A percentile compares a stretch with the other conserved stretches of the same genome.
phyloP scores from a whole-genome alignment of 768 basidiomycete species.

The Suillus occidentalis region DNA sequence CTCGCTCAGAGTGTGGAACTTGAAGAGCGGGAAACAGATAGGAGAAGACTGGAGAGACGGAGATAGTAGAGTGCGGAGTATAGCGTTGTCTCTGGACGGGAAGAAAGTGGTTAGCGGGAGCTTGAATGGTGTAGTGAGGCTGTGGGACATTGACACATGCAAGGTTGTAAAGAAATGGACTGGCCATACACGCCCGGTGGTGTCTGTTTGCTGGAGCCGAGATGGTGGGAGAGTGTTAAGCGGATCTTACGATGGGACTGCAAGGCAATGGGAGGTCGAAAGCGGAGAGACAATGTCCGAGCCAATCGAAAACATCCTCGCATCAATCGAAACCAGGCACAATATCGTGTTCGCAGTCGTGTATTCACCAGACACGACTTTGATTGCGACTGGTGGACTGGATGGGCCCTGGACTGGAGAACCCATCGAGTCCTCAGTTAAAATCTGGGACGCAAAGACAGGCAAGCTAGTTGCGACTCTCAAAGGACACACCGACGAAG shows the following conservation, averaged over 20 bases:
- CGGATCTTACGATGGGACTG: background rate
- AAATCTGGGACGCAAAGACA: background rate
- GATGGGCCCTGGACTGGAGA: no score
- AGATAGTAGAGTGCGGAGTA: background rate
- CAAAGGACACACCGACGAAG: background rate
- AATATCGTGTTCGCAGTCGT: fast-evolving
- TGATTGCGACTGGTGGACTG: background rate
- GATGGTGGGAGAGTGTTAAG: no score
- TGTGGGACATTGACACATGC: background rate
- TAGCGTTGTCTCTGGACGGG: background rate
- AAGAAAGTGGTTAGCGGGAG: background rate
- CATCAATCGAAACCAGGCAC: background rate
- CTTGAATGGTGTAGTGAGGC: background rate
- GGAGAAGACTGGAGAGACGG: background rate
- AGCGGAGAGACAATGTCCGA: background rate
- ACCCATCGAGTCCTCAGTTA: background rate
- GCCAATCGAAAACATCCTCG: background rate
- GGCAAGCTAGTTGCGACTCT: background rate
- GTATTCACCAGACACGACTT: slow-evolving; percentile 4
- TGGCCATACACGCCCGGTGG: fast-evolving
- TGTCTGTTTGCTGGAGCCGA: no score
- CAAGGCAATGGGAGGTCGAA: background rate
- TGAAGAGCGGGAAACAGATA: background rate
- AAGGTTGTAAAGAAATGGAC: background rate
- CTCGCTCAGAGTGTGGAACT: background rate